Conservation (phyloP, 1,284 basidiomycete species). For the Ganoderma lucidum region DNA sequence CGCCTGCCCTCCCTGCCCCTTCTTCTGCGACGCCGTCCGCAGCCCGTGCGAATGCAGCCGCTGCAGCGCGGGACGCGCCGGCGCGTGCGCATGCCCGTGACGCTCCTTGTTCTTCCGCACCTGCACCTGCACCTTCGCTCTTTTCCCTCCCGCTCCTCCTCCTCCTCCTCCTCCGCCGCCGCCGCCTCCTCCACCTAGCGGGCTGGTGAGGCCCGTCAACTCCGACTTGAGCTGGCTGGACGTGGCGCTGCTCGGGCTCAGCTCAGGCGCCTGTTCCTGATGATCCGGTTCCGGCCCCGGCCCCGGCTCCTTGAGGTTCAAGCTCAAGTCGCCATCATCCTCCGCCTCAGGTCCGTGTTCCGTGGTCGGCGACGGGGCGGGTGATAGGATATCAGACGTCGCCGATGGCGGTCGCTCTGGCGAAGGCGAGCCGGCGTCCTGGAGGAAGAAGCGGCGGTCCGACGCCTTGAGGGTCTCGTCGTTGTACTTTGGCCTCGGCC, state of each 20-base stretch:
- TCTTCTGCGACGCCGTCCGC: slow-evolving; percentile 31
- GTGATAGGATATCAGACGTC: slow-evolving; percentile 15
- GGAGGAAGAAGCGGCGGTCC: slow-evolving; percentile 54
- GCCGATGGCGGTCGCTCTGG: slow-evolving; percentile 39
- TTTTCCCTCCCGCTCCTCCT: slow-evolving; percentile 7
- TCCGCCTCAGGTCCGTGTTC: neutral
- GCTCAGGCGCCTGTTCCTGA: slow-evolving; percentile 35
- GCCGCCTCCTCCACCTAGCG: neutral
- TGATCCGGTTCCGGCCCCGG: slow-evolving; percentile 19
- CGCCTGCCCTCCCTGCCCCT: slow-evolving; percentile 3
- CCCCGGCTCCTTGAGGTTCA: neutral
- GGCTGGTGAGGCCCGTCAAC: slow-evolving; percentile 21
- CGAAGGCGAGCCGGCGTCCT: slow-evolving; percentile 49
- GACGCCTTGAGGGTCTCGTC: slow-evolving; percentile 46
- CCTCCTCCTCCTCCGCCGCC: too few species aligned
- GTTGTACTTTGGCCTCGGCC: slow-evolving; percentile 25
- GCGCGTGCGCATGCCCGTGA: slow-evolving; percentile 11
- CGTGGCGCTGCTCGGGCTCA: slow-evolving; percentile 44
- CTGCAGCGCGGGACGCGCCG: slow-evolving; percentile 33
- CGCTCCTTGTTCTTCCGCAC: slow-evolving; percentile 37
- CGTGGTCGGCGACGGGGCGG: neutral
- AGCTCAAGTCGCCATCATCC: neutral
- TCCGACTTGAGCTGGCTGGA: slow-evolving; percentile 49
- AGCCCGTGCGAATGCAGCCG: slow-evolving; percentile 32
- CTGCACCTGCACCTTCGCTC: slow-evolving; percentile 23